These are phyloP conservation scores for Epichloe typhina DNA, from an alignment of 2,329 filamentous ascomycete species.

Conservation along the genomic window DNA sequence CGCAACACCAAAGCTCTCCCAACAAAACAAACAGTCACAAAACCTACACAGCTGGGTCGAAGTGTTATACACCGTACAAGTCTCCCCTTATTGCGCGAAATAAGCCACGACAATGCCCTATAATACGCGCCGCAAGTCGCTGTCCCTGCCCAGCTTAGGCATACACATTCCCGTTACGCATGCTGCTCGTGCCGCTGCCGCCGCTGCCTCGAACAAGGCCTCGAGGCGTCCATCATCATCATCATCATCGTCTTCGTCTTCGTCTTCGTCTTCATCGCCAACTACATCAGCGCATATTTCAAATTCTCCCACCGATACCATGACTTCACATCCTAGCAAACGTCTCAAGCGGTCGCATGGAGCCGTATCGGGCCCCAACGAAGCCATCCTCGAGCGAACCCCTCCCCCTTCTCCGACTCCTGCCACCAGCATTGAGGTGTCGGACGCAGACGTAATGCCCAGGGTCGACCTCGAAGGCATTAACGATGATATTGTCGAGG, in stretches of 20 bases:
- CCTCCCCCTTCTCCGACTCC: constrained; percentile 35
- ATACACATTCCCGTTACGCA: constrained; percentile 68
- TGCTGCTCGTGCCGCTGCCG: constrained; percentile 42
- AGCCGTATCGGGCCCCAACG: constrained; percentile 29
- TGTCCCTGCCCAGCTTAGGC: constrained; percentile 84
- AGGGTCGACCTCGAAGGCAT: constrained; percentile 60
- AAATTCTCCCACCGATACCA: constrained; percentile 17
- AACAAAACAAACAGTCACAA: too few species aligned
- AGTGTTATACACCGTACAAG: background rate
- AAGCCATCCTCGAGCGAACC: constrained; percentile 70
- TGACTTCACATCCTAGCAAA: constrained; percentile 38
- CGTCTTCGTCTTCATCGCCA: constrained; percentile 15
- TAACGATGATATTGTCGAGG: constrained; percentile 90
- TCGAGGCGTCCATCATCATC: constrained; percentile 18
- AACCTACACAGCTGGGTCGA: background rate
- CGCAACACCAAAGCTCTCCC: background rate
- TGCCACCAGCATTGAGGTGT: constrained; percentile 16
- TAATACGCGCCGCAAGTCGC: constrained; percentile 91
- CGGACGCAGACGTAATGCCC: constrained; percentile 12
- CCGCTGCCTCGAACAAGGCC: constrained; percentile 27
- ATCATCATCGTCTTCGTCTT: constrained; percentile 16
- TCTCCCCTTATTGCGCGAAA: background rate
- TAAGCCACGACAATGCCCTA: constrained; percentile 55
- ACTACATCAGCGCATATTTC: constrained; percentile 9
- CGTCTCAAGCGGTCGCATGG: constrained; percentile 69